A percentile compares a stretch with the other conserved stretches of the same genome.
phyloP scores from a whole-genome alignment of 78 protist genomes.

The Creolimax fragrantissima region DNA sequence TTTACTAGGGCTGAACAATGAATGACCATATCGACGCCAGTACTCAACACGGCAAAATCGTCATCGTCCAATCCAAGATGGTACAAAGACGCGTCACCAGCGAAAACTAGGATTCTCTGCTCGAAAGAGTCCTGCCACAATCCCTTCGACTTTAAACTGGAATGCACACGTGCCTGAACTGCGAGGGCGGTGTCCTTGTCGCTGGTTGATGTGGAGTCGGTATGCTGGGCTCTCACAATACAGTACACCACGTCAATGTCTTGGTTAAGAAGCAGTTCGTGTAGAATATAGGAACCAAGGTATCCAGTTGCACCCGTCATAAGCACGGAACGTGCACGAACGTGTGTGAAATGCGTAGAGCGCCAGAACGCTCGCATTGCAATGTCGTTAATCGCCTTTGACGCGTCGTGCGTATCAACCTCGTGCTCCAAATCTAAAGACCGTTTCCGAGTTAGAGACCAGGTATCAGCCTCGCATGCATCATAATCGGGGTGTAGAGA shows the following conservation, averaged over 20 bases:
- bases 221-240: neutral
- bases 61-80: neutral
- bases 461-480: too few relatives aligned
- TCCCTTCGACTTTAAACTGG: neutral
- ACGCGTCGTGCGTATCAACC: neutral
- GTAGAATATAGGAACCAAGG: neutral
- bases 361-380: neutral
- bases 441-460: too few relatives aligned
- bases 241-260: neutral
- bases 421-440: neutral
- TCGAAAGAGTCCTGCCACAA: neutral
- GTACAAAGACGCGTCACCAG: neutral
- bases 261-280: neutral
- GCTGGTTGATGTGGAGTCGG: neutral
- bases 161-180: neutral
- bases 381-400: neutral
- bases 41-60: neutral
- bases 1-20: conserved; percentile 11
- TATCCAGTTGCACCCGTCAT: neutral
- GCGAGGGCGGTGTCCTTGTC: neutral
- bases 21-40: neutral
- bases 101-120: neutral
- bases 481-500: too few relatives aligned
- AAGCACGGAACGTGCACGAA: neutral
- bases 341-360: neutral